phyloP scores from a whole-genome alignment of 306 rosid species.

The Dryas octopetala region DNA sequence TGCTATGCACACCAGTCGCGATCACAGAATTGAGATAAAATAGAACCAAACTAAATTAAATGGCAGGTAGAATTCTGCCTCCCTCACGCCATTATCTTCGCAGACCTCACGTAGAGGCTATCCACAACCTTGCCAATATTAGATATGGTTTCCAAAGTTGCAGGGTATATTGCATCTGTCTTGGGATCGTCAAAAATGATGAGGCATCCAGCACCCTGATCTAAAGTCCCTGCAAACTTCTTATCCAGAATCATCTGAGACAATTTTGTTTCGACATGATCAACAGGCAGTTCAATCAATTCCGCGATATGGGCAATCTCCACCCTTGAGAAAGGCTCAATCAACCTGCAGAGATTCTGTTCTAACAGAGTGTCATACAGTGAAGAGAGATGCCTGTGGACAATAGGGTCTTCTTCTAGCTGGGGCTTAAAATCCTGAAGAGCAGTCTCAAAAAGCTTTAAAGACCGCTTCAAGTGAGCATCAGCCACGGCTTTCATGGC shows the following conservation, averaged over 20 bases:
- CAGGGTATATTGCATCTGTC: slow-evolving; percentile 50
- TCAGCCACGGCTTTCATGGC: slow-evolving; percentile 98
- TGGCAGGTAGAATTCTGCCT: slow-evolving; percentile 3
- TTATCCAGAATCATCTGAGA: slow-evolving; percentile 55
- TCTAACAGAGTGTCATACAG: slow-evolving; percentile 84
- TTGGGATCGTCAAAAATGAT: slow-evolving; percentile 44
- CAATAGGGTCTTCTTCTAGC: slow-evolving; percentile 93
- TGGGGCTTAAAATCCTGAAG: slow-evolving; percentile 75
- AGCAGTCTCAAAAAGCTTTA: slow-evolving; percentile 80
- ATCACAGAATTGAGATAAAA: not conserved
- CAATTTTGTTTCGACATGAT: slow-evolving; percentile 48
- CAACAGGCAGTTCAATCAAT: slow-evolving; percentile 75
- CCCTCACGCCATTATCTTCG: slow-evolving; percentile 78
- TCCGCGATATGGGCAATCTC: slow-evolving; percentile 88
- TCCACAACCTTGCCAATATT: slow-evolving; percentile 91
- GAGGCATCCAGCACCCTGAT: slow-evolving; percentile 84
- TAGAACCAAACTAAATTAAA: not conserved
- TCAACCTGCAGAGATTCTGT: slow-evolving; percentile 93
- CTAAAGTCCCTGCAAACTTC: slow-evolving; percentile 78
- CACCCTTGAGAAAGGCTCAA: slow-evolving; percentile 92
- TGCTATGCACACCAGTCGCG: not conserved
- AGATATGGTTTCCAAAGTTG: slow-evolving; percentile 79
- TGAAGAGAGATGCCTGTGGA: slow-evolving; percentile 87
- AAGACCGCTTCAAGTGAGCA: slow-evolving; percentile 87
- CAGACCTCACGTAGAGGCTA: slow-evolving; percentile 90